Evolutionary conservation across 169 alveolate species (phyloP).

Genomic region (Eimeria acervulina): DNA sequence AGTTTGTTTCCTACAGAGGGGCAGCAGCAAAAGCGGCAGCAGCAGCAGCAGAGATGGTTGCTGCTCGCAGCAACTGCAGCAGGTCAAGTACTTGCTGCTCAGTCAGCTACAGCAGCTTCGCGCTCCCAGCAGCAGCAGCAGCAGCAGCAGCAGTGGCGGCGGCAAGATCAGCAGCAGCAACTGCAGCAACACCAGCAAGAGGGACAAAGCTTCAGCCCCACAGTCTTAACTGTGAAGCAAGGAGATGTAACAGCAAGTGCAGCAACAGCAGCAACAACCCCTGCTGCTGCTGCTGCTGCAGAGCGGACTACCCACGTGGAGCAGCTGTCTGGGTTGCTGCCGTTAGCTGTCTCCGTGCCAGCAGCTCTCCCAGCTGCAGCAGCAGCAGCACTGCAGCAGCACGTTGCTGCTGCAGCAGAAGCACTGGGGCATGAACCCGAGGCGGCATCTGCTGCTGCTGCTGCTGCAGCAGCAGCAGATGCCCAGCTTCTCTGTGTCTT

Average conservation of each 20-base stretch:
- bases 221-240: not conserved
- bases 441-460: conserved; percentile 25
- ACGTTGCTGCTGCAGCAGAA: conserved; percentile 52
- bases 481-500: conserved; percentile 50
- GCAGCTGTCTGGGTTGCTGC: conserved; percentile 24
- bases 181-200: conserved; percentile 25
- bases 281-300: not conserved
- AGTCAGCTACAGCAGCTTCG: not conserved
- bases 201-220: not conserved
- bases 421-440: conserved; percentile 17
- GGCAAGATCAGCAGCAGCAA: conserved; percentile 23
- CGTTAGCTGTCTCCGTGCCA: conserved; percentile 30
- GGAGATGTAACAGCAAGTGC: not conserved
- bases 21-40: conserved; percentile 36
- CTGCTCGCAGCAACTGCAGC: conserved; percentile 42
- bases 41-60: conserved; percentile 28
- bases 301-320: not conserved
- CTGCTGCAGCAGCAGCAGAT: conserved; percentile 32
- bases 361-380: conserved; percentile 25
- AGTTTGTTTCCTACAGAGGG: not conserved
- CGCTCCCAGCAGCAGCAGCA: conserved; percentile 24
- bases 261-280: not conserved
- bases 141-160: conserved; percentile 42
- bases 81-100: conserved; percentile 15
- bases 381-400: conserved; percentile 57